A percentile compares a stretch with the other conserved stretches of the same genome.
These are phyloP conservation scores for Jatropha curcas DNA, from an alignment of 345 rosid species.

Conservation along the genomic window DNA sequence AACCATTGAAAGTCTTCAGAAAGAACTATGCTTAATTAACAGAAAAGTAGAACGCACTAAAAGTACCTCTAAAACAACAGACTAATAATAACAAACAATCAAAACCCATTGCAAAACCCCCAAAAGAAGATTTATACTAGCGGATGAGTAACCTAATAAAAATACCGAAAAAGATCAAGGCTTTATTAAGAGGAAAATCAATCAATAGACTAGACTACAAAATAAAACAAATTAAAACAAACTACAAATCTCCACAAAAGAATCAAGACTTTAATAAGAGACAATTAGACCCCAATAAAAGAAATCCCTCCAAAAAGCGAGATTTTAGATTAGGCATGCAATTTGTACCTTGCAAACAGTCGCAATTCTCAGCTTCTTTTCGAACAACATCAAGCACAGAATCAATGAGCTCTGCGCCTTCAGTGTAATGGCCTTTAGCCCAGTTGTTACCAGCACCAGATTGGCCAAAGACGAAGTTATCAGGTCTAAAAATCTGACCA, in stretches of 20 bases:
- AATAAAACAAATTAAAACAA: no score
- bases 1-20: background rate
- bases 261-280: background rate
- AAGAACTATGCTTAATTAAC: background rate
- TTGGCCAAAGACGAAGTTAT: conserved; percentile 32
- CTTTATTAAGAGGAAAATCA: no score
- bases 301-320: no score
- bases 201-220: no score
- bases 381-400: conserved; percentile 34
- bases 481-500: conserved; percentile 32
- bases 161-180: no score
- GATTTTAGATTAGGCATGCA: no score
- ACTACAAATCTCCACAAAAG: no score
- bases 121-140: no score
- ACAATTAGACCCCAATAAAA: background rate
- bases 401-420: conserved; percentile 33
- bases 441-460: conserved; percentile 35
- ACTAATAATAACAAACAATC: no score
- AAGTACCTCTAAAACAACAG: no score
- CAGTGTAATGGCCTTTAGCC: conserved; percentile 35
- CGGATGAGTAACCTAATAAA: no score
- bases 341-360: conserved; percentile 31
- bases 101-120: no score
- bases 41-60: background rate
- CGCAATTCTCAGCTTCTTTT: conserved; percentile 33